These are phyloP conservation scores for Phytopythium oedochilum DNA, from an alignment of 352 stramenopile genomes.

Conservation along the genomic window DNA sequence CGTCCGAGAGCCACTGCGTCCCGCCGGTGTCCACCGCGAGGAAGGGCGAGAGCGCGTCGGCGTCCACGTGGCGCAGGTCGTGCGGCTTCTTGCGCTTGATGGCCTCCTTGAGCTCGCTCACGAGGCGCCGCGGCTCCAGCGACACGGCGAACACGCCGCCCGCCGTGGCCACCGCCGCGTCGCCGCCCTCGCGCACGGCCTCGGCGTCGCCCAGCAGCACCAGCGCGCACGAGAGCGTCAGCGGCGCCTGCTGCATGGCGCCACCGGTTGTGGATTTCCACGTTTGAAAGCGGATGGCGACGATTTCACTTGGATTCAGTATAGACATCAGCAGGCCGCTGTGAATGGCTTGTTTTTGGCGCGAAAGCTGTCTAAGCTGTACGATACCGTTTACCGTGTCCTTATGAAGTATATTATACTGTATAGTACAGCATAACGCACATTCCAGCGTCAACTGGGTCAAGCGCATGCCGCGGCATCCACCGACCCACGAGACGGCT, in stretches of 20 bases:
- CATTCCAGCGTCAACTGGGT: not conserved
- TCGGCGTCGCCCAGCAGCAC: not conserved
- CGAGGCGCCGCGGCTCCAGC: not conserved
- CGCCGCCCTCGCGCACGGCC: not conserved
- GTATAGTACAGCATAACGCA: not conserved
- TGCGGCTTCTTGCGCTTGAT: slow-evolving; percentile 10
- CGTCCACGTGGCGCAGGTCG: slow-evolving; percentile 8
- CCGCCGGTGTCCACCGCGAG: not conserved
- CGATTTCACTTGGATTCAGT: not conserved
- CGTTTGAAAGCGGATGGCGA: not conserved
- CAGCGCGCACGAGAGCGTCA: slow-evolving; percentile 7
- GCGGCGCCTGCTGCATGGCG: not conserved
- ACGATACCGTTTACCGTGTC: not conserved
- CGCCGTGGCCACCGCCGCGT: not conserved
- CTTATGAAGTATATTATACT: not conserved
- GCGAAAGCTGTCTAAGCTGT: not conserved
- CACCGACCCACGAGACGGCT: too few species aligned
- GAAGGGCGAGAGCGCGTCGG: slow-evolving; percentile 4
- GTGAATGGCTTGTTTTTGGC: not conserved
- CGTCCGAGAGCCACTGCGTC: slow-evolving; percentile 5
- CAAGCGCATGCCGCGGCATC: too few species aligned
- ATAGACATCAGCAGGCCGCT: not conserved
- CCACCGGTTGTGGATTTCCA: not conserved
- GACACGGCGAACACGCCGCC: slow-evolving; percentile 8
- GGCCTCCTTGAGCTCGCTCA: slow-evolving; percentile 10